phyloP scores from a whole-genome alignment of 2,329 filamentous ascomycete species.

The Arthrinium puccinioides region DNA sequence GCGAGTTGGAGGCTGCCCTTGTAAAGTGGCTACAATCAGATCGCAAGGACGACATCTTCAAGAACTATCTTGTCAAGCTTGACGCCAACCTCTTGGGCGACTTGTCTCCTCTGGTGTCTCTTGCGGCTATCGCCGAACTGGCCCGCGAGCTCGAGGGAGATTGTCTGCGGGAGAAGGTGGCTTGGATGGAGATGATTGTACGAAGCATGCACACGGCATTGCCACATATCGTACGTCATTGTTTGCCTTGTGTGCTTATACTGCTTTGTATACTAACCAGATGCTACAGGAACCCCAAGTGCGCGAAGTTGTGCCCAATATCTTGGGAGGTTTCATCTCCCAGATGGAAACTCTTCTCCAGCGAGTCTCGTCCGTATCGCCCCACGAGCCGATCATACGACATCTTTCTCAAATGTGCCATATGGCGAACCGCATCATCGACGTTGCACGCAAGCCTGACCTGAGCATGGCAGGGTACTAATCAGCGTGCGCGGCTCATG shows the following conservation, averaged over 20 bases:
- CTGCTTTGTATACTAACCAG: slow-evolving; percentile 18
- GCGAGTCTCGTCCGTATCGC: slow-evolving; percentile 39
- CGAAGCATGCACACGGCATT: slow-evolving; percentile 42
- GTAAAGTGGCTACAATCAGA: slow-evolving; percentile 61
- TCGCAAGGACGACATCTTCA: slow-evolving; percentile 56
- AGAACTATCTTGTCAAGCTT: slow-evolving; percentile 43
- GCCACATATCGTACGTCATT: slow-evolving; percentile 40
- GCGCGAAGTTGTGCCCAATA: slow-evolving; percentile 47
- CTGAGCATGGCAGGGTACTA: slow-evolving; percentile 1
- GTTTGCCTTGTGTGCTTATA: background rate
- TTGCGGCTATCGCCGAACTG: slow-evolving; percentile 59
- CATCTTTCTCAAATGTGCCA: slow-evolving; percentile 37
- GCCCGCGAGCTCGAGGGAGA: slow-evolving; percentile 49
- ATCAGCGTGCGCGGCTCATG: background rate
- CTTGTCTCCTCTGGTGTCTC: slow-evolving; percentile 52
- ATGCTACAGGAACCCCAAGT: slow-evolving; percentile 42
- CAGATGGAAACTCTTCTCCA: slow-evolving; percentile 46
- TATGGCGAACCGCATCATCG: slow-evolving; percentile 18
- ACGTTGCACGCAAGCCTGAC: slow-evolving; percentile 12
- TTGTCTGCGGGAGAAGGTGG: slow-evolving; percentile 47
- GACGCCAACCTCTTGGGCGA: slow-evolving; percentile 45
- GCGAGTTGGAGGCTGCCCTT: slow-evolving; percentile 55
- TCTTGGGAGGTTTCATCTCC: slow-evolving; percentile 45
- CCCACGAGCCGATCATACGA: slow-evolving; percentile 39
- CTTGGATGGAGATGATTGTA: slow-evolving; percentile 55